Conservation (phyloP, 257 asterid species). For the Nicotiana benthamiana region DNA sequence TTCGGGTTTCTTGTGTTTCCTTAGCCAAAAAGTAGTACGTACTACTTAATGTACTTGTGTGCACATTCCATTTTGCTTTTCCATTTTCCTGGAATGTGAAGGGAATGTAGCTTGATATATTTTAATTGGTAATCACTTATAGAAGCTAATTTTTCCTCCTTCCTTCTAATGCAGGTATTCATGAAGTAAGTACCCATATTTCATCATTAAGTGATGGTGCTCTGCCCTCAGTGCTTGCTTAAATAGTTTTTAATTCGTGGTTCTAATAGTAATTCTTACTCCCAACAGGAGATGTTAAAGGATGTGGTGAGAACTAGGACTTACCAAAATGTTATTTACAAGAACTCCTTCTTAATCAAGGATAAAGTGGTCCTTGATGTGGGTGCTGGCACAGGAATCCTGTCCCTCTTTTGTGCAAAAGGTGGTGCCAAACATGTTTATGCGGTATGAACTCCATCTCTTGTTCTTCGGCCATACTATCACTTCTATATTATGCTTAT, state of each 20-base stretch:
- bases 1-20: not conserved
- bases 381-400: conserved; percentile 96
- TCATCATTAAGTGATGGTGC: not conserved
- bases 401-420: conserved; percentile 96
- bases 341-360: conserved; percentile 73
- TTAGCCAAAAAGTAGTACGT: not conserved
- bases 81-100: not conserved
- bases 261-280: conserved; percentile 5
- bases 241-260: not conserved
- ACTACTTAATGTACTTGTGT: not conserved
- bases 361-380: conserved; percentile 93
- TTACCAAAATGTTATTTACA: conserved; percentile 78
- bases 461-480: not conserved
- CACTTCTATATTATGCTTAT: not conserved
- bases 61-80: not conserved
- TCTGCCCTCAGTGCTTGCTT: not conserved
- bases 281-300: conserved; percentile 85
- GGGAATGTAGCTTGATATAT: not conserved
- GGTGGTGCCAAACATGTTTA: conserved; percentile 73
- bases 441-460: conserved; percentile 27
- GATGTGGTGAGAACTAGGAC: conserved; percentile 82
- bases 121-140: not conserved
- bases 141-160: conserved; percentile 8
- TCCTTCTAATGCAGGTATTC: conserved; percentile 62
- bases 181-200: conserved; percentile 60